Percentiles rank a stretch among this genome's conserved stretches.
phyloP scores from a whole-genome alignment of 2,329 filamentous ascomycete species.

The Ophiostoma ulmi region DNA sequence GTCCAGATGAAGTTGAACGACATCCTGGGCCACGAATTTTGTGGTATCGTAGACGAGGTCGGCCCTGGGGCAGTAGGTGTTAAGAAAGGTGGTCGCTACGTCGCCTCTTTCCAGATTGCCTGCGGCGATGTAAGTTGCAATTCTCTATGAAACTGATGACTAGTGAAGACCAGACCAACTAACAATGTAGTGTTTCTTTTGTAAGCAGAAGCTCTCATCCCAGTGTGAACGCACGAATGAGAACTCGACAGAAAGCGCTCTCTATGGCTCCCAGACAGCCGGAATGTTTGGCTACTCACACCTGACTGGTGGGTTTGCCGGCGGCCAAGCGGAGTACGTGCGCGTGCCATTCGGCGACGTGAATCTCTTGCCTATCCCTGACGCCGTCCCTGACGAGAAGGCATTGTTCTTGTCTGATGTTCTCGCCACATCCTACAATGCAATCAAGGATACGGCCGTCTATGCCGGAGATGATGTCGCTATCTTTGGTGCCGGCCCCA shows the following conservation, averaged over 20 bases:
- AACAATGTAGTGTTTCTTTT: slow-evolving; percentile 60
- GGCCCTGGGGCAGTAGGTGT: slow-evolving; percentile 52
- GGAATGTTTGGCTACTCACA: slow-evolving; percentile 71
- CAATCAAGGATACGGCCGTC: slow-evolving; percentile 78
- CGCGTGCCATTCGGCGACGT: slow-evolving; percentile 75
- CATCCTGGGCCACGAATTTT: slow-evolving; percentile 62
- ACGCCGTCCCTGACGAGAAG: slow-evolving; percentile 78
- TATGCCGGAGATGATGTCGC: slow-evolving; percentile 71
- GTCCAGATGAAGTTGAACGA: slow-evolving; percentile 59
- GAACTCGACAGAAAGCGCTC: slow-evolving; percentile 63
- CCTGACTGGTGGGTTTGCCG: slow-evolving; percentile 81
- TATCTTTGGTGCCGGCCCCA: slow-evolving; percentile 79
- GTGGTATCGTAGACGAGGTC: slow-evolving; percentile 50
- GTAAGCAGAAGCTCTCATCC: slow-evolving; percentile 70
- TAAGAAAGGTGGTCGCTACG: slow-evolving; percentile 62
- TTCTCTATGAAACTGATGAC: background rate
- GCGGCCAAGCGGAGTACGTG: slow-evolving; percentile 82
- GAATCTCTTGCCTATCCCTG: slow-evolving; percentile 74
- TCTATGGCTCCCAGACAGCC: slow-evolving; percentile 74
- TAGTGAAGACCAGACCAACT: background rate
- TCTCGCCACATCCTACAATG: slow-evolving; percentile 71
- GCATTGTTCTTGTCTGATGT: slow-evolving; percentile 75
- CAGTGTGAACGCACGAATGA: slow-evolving; percentile 76
- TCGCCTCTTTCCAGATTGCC: slow-evolving; percentile 83
- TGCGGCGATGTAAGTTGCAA: slow-evolving; percentile 42